These are phyloP conservation scores for Dactylis glomerata DNA, from an alignment of 176 grass and related monocot genomes.

Conservation along the genomic window DNA sequence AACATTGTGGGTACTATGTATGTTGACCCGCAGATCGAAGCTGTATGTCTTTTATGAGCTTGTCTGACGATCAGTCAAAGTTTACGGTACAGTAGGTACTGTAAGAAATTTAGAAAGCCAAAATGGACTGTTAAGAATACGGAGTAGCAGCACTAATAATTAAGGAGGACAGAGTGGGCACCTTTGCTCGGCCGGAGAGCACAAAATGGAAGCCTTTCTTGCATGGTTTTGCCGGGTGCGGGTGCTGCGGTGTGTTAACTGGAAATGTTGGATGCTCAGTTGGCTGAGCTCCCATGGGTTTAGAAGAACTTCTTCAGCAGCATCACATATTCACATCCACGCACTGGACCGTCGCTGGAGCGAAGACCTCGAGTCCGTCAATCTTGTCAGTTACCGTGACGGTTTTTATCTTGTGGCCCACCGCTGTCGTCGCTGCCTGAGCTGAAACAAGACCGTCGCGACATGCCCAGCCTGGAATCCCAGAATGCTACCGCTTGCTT, in stretches of 20 bases:
- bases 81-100: no score
- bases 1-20: neutral
- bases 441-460: neutral
- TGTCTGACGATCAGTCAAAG: no score
- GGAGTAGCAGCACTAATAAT: neutral
- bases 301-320: neutral
- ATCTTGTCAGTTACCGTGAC: neutral
- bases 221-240: neutral
- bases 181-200: neutral
- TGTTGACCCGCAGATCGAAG: no score
- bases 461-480: neutral
- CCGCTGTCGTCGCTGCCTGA: neutral
- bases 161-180: neutral
- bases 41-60: no score
- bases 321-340: neutral
- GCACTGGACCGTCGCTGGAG: neutral
- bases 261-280: neutral
- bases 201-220: neutral
- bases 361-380: neutral
- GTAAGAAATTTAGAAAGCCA: neutral
- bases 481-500: neutral
- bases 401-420: neutral
- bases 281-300: neutral
- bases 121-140: neutral
- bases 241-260: neutral